Conservation (phyloP, 164 flowering plant species). For the Echeveria elegans region DNA sequence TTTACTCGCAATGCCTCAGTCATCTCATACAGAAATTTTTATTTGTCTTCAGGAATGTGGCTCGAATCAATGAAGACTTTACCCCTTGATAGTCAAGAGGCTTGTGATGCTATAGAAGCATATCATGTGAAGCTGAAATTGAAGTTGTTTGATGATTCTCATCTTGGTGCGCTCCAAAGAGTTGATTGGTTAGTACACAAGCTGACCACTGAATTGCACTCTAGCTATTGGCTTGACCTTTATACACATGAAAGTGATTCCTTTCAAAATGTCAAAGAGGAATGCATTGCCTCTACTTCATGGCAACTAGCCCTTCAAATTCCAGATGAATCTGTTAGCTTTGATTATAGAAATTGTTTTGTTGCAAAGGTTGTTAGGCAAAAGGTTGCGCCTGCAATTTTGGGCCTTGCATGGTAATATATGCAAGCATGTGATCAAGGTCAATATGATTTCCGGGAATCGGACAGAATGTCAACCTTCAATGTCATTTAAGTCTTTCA, state of each 20-base stretch:
- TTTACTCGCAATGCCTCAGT: neutral
- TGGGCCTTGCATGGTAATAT: constrained; percentile 91
- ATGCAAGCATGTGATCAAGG: constrained; percentile 93
- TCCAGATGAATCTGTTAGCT: constrained; percentile 48
- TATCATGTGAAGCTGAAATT: constrained; percentile 85
- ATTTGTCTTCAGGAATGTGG: constrained; percentile 70
- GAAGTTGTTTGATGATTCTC: constrained; percentile 80
- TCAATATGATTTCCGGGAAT: constrained; percentile 60
- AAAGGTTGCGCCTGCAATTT: constrained; percentile 77
- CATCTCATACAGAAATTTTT: neutral
- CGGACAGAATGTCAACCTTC: constrained; percentile 34
- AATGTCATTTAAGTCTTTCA: constrained; percentile 63
- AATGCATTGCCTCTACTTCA: constrained; percentile 79
- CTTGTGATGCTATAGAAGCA: constrained; percentile 87
- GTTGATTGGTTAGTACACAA: constrained; percentile 97
- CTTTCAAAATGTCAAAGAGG: constrained; percentile 74
- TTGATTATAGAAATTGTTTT: constrained; percentile 40
- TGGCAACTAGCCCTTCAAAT: constrained; percentile 84
- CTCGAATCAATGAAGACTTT: constrained; percentile 55
- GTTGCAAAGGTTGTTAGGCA: constrained; percentile 74
- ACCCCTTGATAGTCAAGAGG: constrained; percentile 90
- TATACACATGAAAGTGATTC: constrained; percentile 87
- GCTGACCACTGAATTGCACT: constrained; percentile 83
- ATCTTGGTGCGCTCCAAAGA: constrained; percentile 79
- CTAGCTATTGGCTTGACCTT: constrained; percentile 88